Base-by-base conservation (phyloP, 2,329 filamentous ascomycete genomes). In the Pyrenochaeta sp. region DNA sequence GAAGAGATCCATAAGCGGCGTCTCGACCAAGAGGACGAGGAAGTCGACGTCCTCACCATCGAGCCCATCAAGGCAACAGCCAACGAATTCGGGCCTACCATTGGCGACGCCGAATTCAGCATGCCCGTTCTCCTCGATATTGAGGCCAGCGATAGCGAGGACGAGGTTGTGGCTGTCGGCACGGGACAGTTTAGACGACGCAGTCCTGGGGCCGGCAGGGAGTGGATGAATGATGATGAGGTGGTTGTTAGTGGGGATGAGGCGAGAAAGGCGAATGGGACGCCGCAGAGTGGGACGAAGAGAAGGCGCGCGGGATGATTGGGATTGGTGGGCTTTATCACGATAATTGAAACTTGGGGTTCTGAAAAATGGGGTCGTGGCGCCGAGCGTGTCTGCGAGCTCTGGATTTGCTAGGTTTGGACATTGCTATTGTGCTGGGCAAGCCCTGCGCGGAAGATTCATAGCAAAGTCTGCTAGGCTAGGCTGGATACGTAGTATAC, bases 111-210 rank as follows among this genome's bases (percentile, higher is more conserved):
- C 6, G 77, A 80, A n/a, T 97, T 96, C 68, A 82, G 84, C 44
- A 95, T 99, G 87, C 95, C 94, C 0, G 89, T 99, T 3, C 74
- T 96, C n/a, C 83, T 96, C 52, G 90, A 96, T 65, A 83, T 97
- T 31, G 90, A 91, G 34, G 91, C 96, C 61, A 96, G 90, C 59
- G 94, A 97, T 65, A 96, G 90, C 65, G 94, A 96, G 65, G 94
- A 99, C 61, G 95, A 99, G 65, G 81, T 86, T 35, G 74, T 87
- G 23, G 79, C 82, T 23, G 77, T 86, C 39, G 84, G 84, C 0
- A 80, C 83, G 1, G 93, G 93, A 8, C 96, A 94, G 32, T 93
- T 96, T 80, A 82, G 93, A 55, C 82, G 91, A 46, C 88, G 91
- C 67, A 96, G 90, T 67, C 85, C 90, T 8, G 89, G 89, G 1